phyloP scores from a whole-genome alignment of 148 eudicot species.

The Gaultheria prostrata region DNA sequence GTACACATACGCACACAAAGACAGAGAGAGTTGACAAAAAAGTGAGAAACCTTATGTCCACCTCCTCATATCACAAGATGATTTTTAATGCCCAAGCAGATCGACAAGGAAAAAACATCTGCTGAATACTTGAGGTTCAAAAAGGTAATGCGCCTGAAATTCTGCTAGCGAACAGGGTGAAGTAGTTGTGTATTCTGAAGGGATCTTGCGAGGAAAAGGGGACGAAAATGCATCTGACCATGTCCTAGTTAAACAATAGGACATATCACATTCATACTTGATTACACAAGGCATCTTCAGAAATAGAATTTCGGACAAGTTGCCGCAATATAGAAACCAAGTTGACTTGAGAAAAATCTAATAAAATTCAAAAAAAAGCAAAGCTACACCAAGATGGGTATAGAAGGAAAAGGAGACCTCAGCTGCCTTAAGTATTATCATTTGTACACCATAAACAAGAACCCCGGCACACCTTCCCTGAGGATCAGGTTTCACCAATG shows the following conservation, averaged over 20 bases:
- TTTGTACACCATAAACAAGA: constrained; percentile 85
- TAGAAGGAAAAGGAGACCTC: constrained; percentile 61
- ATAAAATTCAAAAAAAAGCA: constrained; percentile 8
- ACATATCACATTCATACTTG: not conserved
- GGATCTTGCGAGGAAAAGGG: not conserved
- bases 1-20: not conserved
- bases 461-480: constrained; percentile 95
- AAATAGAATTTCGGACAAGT: not conserved
- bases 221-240: not conserved
- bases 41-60: not conserved
- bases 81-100: not conserved
- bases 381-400: constrained; percentile 16
- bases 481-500: constrained; percentile 87
- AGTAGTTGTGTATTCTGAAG: not conserved
- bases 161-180: not conserved
- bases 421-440: constrained; percentile 88
- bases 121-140: not conserved
- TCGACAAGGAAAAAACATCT: not conserved
- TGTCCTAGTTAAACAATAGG: not conserved
- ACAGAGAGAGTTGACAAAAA: not conserved
- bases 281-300: not conserved
- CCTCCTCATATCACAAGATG: not conserved
- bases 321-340: constrained; percentile 1
- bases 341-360: not conserved
- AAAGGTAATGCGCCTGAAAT: not conserved